Conservation (phyloP, 2,329 filamentous ascomycete genomes). For the Gnomoniopsis sp. region DNA sequence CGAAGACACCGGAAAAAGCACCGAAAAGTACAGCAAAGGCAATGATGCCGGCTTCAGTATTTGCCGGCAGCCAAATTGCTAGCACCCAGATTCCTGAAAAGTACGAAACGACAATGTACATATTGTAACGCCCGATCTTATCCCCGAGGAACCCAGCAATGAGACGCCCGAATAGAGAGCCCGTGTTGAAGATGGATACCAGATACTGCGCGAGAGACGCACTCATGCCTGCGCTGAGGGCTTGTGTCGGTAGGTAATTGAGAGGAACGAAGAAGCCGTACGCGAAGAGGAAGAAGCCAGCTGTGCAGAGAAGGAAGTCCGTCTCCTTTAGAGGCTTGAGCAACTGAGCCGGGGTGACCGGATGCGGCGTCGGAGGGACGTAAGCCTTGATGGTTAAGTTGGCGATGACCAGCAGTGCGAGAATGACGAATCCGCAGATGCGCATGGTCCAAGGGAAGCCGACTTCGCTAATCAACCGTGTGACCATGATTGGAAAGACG, state of each 20-base stretch:
- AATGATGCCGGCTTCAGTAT: conserved; percentile 18
- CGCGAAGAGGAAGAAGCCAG: conserved; percentile 21
- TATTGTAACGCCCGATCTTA: conserved; percentile 21
- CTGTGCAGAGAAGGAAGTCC: conserved; percentile 19
- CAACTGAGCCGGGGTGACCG: conserved; percentile 8
- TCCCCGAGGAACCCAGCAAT: conserved; percentile 19
- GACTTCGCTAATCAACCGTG: too few species aligned
- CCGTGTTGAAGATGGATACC: conserved; percentile 25
- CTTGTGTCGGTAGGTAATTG: conserved; percentile 23
- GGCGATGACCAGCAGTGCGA: too few species aligned
- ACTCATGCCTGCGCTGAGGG: conserved; percentile 19
- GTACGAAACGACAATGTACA: conserved; percentile 37
- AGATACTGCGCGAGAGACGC: conserved; percentile 22
- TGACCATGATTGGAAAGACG: too few species aligned
- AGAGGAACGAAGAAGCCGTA: conserved; percentile 26
- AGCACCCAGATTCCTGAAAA: conserved; percentile 29
- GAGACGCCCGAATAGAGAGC: conserved; percentile 19
- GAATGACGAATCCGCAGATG: too few species aligned
- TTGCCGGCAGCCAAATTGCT: conserved; percentile 30
- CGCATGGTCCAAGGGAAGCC: too few species aligned
- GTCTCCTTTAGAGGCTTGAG: conserved; percentile 20
- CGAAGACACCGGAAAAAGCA: conserved; percentile 25
- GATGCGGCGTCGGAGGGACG: conserved; percentile 7
- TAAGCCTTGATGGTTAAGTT: conserved; percentile 20
- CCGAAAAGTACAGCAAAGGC: conserved; percentile 26